These are phyloP conservation scores for Haplographium delicatum DNA, from an alignment of 495 filamentous ascomycete genomes.

Conservation along the genomic window DNA sequence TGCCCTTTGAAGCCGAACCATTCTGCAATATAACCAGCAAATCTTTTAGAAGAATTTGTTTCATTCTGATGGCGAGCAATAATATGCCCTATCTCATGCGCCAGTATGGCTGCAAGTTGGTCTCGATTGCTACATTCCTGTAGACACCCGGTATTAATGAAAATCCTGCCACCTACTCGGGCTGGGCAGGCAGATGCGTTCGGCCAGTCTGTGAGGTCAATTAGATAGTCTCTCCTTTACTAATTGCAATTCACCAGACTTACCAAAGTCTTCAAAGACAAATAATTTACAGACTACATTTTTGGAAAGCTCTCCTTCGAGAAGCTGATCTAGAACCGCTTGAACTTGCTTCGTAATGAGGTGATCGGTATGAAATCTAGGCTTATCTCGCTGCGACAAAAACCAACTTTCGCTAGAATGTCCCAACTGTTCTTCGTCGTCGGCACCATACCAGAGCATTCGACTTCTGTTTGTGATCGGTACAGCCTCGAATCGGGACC, in stretches of 20 bases:
- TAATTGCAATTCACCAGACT: background rate
- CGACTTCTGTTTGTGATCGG: constrained; percentile 10
- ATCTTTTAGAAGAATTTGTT: background rate
- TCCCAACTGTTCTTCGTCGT: background rate
- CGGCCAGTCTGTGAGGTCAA: background rate
- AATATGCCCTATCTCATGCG: constrained; percentile 6
- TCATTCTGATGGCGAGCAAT: constrained; percentile 2
- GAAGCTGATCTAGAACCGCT: constrained; percentile 1
- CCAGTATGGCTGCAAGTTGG: constrained; percentile 1
- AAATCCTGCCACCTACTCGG: constrained; percentile 1
- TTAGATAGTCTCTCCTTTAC: background rate
- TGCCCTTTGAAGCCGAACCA: constrained; percentile 3
- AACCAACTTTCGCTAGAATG: background rate
- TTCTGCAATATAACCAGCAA: background rate
- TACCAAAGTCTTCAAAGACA: constrained; percentile 8
- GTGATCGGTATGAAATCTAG: constrained; percentile 3
- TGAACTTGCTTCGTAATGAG: background rate
- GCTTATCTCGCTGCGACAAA: background rate
- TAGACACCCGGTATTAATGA: constrained; percentile 4
- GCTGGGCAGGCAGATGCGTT: background rate
- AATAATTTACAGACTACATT: background rate
- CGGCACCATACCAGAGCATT: constrained; percentile 1
- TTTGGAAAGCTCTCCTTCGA: background rate
- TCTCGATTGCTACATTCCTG: background rate
- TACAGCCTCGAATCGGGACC: background rate